Evolutionary conservation across 2,329 filamentous ascomycete species (phyloP), one percentile per base, ranked within the genome.

Genomic region (Paraphoma chrysanthemicola): DNA sequence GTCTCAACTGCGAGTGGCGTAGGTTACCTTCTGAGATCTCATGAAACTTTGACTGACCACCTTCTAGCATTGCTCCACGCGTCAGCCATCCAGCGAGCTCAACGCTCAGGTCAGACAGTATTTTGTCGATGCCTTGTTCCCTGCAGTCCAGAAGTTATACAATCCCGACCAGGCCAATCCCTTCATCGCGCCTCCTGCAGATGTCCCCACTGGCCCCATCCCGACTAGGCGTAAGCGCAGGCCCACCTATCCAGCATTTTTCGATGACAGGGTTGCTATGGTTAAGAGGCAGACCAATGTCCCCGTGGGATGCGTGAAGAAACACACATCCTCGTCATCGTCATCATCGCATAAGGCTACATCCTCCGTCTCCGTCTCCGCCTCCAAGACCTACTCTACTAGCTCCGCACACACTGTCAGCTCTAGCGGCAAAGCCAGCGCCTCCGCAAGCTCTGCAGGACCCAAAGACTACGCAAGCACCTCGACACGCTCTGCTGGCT

Each of bases 1-100:
- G 53, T 48, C 18, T 41, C 29, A 16, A 28, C 47, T 6, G 53
- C 47, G 46, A 36, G 39, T 31, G 47, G 53, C 12, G 51, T 54
- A 54, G 38, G 44, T 45, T 16, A 12, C n/a, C 2, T 17, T 16
- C 6, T 39, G 11, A 12, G 6, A 10, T 6, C 10, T 29, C 2
- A 2, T 42, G 39, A 28, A 17, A 23, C 39, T 16, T 33, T 4
- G 6, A 44, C 17, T 54, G 17, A 43, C 38, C 36, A 39, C 11
- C 14, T 16, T 23, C 3, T 10, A 54, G 33, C 53, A 55, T 33
- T 55, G 53, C 48, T 33, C 53, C 30, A 47, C 23, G 16, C 14
- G 12, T 6, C 43, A 55, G 18, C 10, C 10, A 1, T 55, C 53
- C 2, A n/a, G 14, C 3, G 53, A 55, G 6, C n/a, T 55, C 11